Conservation (phyloP, 768 basidiomycete species). For the Exsudoporus frostii region DNA sequence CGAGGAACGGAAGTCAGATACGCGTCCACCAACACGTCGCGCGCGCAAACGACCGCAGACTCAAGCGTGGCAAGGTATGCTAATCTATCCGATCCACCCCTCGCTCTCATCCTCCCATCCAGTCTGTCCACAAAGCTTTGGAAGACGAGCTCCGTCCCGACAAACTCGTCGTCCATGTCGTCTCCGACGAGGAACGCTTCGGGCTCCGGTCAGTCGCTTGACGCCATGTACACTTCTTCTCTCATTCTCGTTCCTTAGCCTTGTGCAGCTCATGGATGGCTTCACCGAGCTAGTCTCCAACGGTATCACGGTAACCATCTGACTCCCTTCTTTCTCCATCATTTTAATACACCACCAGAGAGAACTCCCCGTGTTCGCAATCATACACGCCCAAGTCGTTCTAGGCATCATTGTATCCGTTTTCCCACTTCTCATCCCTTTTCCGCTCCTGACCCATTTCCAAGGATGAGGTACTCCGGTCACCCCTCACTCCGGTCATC, state of each 20-base stretch:
- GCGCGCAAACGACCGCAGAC: conserved; percentile 48
- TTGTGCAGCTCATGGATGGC: conserved; percentile 69
- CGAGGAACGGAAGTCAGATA: conserved; percentile 60
- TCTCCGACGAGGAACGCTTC: conserved; percentile 71
- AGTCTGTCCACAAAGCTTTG: conserved; percentile 75
- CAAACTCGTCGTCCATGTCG: conserved; percentile 48
- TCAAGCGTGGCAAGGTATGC: conserved; percentile 55
- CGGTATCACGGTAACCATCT: conserved; percentile 49
- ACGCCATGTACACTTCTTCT: not conserved
- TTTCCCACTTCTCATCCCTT: not conserved
- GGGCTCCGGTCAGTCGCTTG: conserved; percentile 55
- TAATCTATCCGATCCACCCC: not conserved
- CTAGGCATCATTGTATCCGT: conserved; percentile 68
- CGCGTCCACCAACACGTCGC: conserved; percentile 50
- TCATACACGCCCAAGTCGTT: conserved; percentile 61
- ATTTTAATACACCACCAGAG: conserved; percentile 41
- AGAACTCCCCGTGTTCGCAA: conserved; percentile 82
- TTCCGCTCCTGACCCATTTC: not conserved
- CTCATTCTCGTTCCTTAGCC: conserved; percentile 37
- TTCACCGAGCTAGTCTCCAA: conserved; percentile 48
- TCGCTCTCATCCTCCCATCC: not conserved
- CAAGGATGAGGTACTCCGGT: conserved; percentile 51
- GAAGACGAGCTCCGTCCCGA: conserved; percentile 69
- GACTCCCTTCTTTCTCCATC: not conserved
- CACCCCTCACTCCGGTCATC: not conserved